Evolutionary conservation across 768 basidiomycete species (phyloP).

Genomic region (Rhodotorula kratochvilovae): DNA sequence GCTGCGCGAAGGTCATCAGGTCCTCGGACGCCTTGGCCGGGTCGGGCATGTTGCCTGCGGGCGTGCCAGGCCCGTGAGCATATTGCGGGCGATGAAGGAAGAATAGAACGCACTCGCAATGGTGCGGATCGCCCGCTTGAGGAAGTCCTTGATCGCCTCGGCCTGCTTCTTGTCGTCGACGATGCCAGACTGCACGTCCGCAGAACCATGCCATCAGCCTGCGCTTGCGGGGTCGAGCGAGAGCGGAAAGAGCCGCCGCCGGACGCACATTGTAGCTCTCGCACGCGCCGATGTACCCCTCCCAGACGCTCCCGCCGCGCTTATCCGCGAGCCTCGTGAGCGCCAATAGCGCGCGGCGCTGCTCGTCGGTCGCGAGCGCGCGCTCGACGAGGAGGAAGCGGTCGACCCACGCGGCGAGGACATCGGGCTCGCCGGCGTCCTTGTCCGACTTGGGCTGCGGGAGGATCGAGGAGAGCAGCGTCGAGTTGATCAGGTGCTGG

Average conservation of each 20-base stretch:
- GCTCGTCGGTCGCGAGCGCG: constrained; percentile 57
- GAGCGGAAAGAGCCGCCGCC: background rate
- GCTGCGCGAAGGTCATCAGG: constrained; percentile 71
- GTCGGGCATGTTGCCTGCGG: constrained; percentile 58
- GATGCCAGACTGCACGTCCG: constrained; percentile 66
- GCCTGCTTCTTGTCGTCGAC: constrained; percentile 75
- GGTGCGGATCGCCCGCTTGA: constrained; percentile 58
- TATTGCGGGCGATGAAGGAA: background rate
- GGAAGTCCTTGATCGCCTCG: constrained; percentile 52
- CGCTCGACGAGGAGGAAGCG: constrained; percentile 68
- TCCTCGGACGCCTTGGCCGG: constrained; percentile 71
- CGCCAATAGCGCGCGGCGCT: constrained; percentile 57
- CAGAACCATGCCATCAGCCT: background rate
- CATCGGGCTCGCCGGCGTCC: constrained; percentile 57
- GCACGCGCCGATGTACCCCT: constrained; percentile 67
- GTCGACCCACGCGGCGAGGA: constrained; percentile 68
- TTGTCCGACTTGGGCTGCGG: constrained; percentile 61
- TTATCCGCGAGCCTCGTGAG: constrained; percentile 61
- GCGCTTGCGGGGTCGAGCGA: background rate
- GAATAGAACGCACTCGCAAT: constrained; percentile 56
- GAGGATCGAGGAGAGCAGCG: constrained; percentile 69
- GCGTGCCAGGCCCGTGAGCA: background rate
- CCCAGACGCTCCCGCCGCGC: constrained; percentile 67
- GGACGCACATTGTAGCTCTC: constrained; percentile 72
- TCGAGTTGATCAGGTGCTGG: constrained; percentile 61